Base-by-base conservation (phyloP, 2,329 filamentous ascomycete genomes). In the Chaetomium olivaceum region DNA sequence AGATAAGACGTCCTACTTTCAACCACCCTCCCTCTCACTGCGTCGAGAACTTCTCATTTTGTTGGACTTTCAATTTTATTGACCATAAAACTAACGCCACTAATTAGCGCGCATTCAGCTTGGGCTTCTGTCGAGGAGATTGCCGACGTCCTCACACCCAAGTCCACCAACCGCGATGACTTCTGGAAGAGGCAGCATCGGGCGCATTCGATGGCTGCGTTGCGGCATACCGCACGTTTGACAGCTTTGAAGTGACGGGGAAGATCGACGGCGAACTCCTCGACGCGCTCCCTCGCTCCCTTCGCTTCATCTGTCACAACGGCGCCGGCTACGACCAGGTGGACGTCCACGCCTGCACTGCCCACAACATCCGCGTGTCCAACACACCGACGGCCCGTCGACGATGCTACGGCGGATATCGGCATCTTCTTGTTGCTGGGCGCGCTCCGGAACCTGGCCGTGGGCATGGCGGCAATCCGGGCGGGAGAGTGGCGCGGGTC, bases 281-380 rank as follows among this genome's bases (percentile, higher is more conserved):
- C 43, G 76, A 81, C 52, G 82, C 77, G 1, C 76, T 89, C 23
- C 86, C 87, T 4, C 69, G 75, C n/a, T 81, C 79, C 19, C 76
- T 89, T 52, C 79, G 79, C 67, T 89, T 85, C 72, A 78, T 89
- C 69, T 86, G 83, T 72, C 86, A 89, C 75, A 87, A 87, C 70
- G 86, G 91, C 67, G 91, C 92, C 63, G 93, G 93, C 46, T 96
- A 96, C 78, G 92, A 96, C 76, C 89, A 93, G 76, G 82, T 96
- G 68, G 89, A 93, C 76, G 82, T 93, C 9, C 76, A 84, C 56
- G 89, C 90, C 48, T 94, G 91, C 80, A 89, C 87, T 11, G 80
- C 81, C 1, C 87, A 86, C 61, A 80, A 81, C 27, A 84, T 96
- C 69, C 83, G 81, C 51, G 90, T 96, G 39, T 92, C 91, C 69